Evolutionary conservation across 2,329 filamentous ascomycete genomes (phyloP).

Genomic region (Curvularia sp.): DNA sequence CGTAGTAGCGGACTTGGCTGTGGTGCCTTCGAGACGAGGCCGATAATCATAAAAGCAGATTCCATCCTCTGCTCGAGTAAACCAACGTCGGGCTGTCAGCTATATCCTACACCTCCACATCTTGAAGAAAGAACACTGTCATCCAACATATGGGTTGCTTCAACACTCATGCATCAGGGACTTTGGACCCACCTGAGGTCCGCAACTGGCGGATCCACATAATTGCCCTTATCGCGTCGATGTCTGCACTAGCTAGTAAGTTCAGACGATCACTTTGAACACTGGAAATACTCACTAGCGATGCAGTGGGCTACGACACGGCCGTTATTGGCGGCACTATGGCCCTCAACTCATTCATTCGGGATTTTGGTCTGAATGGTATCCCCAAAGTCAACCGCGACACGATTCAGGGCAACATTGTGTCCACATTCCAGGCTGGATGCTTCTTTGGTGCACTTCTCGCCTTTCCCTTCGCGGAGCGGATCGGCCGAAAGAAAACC

Average conservation of each 20-base stretch:
- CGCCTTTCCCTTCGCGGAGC: conserved; percentile 58
- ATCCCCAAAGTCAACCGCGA: conserved; percentile 42
- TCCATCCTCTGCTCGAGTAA: not conserved
- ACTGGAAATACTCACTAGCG: not conserved
- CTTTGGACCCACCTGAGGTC: conserved; percentile 46
- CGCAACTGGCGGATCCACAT: conserved; percentile 48
- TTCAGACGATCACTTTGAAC: not conserved
- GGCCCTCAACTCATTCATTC: conserved; percentile 49
- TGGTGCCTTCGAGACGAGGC: conserved; percentile 12
- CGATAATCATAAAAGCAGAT: conserved; percentile 7
- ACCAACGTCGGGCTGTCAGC: not conserved
- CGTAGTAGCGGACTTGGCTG: conserved; percentile 16
- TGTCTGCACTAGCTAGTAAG: conserved; percentile 49
- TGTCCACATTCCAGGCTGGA: conserved; percentile 49
- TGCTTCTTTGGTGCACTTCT: conserved; percentile 52
- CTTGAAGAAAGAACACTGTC: not conserved
- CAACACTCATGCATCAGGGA: conserved; percentile 42
- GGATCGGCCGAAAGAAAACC: conserved; percentile 57
- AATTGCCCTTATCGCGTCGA: conserved; percentile 45
- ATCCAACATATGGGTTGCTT: conserved; percentile 33
- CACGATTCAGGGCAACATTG: conserved; percentile 51
- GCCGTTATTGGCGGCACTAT: conserved; percentile 52
- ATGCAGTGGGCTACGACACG: conserved; percentile 43
- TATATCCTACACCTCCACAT: not conserved
- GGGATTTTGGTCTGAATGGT: conserved; percentile 44